Evolutionary conservation across 2,329 filamentous ascomycete genomes (phyloP).

Genomic region (Boeremia lycopersici): DNA sequence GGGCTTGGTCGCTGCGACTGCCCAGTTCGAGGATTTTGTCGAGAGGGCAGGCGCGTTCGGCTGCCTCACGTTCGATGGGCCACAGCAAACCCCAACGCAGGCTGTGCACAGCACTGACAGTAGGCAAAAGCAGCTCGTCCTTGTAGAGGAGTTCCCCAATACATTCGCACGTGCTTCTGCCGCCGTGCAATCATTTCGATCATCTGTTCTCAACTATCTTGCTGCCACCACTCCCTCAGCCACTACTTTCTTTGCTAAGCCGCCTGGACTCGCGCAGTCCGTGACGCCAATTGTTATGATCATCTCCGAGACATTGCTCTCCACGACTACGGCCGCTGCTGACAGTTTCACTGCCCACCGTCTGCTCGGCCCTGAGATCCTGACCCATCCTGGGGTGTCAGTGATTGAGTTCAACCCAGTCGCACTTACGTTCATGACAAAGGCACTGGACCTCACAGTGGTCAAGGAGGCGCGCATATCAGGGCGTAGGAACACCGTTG

Average conservation of each 20-base stretch:
- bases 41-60: constrained; percentile 80
- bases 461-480: constrained; percentile 84
- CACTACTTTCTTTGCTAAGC: constrained; percentile 50
- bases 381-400: constrained; percentile 77
- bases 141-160: constrained; percentile 59
- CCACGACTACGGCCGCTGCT: constrained; percentile 80
- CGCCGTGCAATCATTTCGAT: constrained; percentile 64
- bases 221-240: constrained; percentile 67
- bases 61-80: constrained; percentile 62
- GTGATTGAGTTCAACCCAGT: constrained; percentile 93
- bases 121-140: constrained; percentile 49
- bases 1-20: constrained; percentile 71
- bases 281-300: constrained; percentile 78
- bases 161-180: constrained; percentile 54
- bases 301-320: constrained; percentile 87
- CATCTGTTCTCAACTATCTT: constrained; percentile 75
- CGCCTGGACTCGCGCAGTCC: constrained; percentile 26
- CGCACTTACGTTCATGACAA: constrained; percentile 82
- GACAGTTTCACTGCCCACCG: constrained; percentile 94
- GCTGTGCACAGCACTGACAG: constrained; percentile 17
- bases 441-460: constrained; percentile 81
- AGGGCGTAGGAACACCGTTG: constrained; percentile 74
- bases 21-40: constrained; percentile 92
- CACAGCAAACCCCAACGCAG: constrained; percentile 18
- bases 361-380: constrained; percentile 83